Base-by-base conservation (phyloP, 2,329 filamentous ascomycete genomes). In the Diaporthe velutina region DNA sequence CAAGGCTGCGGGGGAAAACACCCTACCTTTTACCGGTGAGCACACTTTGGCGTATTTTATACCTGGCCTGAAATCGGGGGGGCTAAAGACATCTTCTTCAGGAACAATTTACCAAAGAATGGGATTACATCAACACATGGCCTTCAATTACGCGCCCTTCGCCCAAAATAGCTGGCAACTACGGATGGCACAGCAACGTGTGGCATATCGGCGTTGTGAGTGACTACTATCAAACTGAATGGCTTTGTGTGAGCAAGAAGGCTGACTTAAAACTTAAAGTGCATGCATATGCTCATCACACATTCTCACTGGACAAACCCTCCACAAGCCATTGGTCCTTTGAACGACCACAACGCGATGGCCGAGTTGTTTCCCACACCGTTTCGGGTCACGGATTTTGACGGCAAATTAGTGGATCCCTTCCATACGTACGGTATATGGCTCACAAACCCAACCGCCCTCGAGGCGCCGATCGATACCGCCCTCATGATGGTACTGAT, bases 51-150 rank as follows among this genome's bases (percentile, higher is more conserved):
- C 22, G 9, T 6, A 33, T 4, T 48, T 22, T 4, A 33, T 33
- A 42, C 42, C 28, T 48, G 28, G 42, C 12, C 19, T 48, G 13
- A 5, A 8, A 22, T 33, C 40, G 15, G n/a, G 40, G 9, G 40
- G 4, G 19, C 60, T 66, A 4, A 50, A 15, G 2, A 1, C 12
- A 3, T 48, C 10, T 17, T 13, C 12, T 17, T 3, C 2, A 66
- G 60, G 60, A 66, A 35, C 60, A 66, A 66, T 66, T 66, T 33
- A 66, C 60, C 42, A 66, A 66, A 33, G 60, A 66, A 10, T 66
- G 60, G 60, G 60, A 66, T 15, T 50, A 66, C 28, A 66, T 66
- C 5, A 50, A 66, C 25, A 33, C 40, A n/a, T 66, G 60, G 60
- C 60, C 60, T 33, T 25, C 17, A n/a, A n/a, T 8, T 22, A 42